phyloP scores from a whole-genome alignment of 2,329 filamentous ascomycete genomes.

The Emericellopsis cladophorae region DNA sequence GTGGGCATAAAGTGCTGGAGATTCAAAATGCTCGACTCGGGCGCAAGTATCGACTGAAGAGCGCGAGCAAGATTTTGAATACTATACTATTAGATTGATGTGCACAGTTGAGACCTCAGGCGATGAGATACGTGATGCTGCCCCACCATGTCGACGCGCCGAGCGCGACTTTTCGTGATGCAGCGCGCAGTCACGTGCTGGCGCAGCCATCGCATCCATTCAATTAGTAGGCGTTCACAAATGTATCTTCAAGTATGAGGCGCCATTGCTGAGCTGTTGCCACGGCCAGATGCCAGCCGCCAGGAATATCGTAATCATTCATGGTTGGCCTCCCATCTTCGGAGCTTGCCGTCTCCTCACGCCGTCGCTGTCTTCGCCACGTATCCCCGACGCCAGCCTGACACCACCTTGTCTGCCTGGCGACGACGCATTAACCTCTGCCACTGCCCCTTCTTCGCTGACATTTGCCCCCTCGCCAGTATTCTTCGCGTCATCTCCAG shows the following conservation, averaged over 20 bases:
- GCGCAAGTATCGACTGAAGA: constrained; percentile 12
- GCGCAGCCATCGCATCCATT: no score
- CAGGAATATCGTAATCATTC: neutral
- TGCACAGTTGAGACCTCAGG: neutral
- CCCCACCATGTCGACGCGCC: constrained; percentile 9
- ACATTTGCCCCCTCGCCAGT: constrained; percentile 12
- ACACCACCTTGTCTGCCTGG: no score
- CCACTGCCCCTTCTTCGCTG: constrained; percentile 6
- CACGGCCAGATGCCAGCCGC: no score
- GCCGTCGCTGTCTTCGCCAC: constrained; percentile 1
- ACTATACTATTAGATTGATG: neutral
- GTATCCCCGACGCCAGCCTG: no score
- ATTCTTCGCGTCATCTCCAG: constrained; percentile 26
- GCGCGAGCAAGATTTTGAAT: constrained; percentile 10
- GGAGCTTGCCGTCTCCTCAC: constrained; percentile 14
- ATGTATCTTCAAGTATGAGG: no score
- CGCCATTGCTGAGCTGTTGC: neutral
- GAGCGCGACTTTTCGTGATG: constrained; percentile 6
- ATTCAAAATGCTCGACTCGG: neutral
- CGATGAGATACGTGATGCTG: constrained; percentile 1
- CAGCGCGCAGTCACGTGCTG: constrained; percentile 7
- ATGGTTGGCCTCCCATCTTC: constrained; percentile 3
- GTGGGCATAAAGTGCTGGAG: constrained; percentile 3
- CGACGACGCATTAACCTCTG: no score
- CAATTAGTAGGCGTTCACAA: no score